These are phyloP conservation scores for Hypoxylon fragiforme DNA, from an alignment of 495 filamentous ascomycete species.

Conservation along the genomic window DNA sequence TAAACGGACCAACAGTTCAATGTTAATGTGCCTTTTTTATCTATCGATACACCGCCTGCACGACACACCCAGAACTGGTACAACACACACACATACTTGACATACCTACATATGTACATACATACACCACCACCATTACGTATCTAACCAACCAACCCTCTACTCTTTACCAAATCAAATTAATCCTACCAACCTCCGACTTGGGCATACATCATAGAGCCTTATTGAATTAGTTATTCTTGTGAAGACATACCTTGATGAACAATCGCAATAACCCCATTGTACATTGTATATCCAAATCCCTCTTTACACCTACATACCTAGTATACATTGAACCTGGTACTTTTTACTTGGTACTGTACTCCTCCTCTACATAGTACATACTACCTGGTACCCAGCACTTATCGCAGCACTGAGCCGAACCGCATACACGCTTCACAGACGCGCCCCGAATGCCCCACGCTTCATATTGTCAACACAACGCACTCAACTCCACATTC, in stretches of 20 bases:
- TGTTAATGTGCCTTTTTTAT: no score
- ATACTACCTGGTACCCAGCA: no score
- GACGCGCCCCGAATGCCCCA: conserved; percentile 27
- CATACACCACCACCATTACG: conserved; percentile 8
- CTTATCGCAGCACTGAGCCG: conserved; percentile 1
- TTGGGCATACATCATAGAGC: neutral
- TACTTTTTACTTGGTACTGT: no score
- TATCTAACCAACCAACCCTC: conserved; percentile 9
- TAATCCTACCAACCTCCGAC: neutral
- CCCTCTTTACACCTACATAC: no score
- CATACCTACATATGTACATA: no score
- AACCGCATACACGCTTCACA: no score
- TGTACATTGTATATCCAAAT: conserved; percentile 13
- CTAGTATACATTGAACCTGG: no score
- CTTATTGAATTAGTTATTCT: no score
- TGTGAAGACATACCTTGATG: no score
- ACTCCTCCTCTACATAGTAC: no score
- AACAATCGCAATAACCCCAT: conserved; percentile 9
- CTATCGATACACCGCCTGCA: conserved; percentile 32
- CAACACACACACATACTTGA: no score
- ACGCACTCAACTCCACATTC: conserved; percentile 4
- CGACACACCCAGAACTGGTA: conserved; percentile 7
- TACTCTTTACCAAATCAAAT: conserved; percentile 6
- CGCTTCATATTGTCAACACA: conserved; percentile 27
- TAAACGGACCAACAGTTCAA: no score